Conservation (phyloP, 2,329 filamentous ascomycete genomes). For the Phialophora verrucosa region DNA sequence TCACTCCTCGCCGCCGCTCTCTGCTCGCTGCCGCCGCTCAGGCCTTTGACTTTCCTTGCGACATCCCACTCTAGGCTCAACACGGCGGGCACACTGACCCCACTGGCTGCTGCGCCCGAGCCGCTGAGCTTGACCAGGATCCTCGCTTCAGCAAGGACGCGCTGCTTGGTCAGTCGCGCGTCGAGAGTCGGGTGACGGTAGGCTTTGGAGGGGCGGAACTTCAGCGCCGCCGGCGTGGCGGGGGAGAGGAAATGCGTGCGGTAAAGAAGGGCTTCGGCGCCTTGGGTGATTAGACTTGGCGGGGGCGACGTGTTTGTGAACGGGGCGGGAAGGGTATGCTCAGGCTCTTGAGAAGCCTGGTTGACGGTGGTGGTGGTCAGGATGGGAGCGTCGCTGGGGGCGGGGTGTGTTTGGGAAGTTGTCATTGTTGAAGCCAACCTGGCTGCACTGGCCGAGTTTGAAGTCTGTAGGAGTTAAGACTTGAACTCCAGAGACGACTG, state of each 20-base stretch:
- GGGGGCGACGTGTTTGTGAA: conserved; percentile 67
- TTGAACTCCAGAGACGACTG: no score
- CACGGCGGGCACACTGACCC: conserved; percentile 81
- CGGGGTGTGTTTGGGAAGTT: neutral
- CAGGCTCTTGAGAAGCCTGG: conserved; percentile 2
- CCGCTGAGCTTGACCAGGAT: conserved; percentile 76
- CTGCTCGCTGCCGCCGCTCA: conserved; percentile 55
- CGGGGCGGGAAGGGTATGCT: conserved; percentile 57
- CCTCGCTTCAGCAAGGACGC: conserved; percentile 86
- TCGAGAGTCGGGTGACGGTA: conserved; percentile 93
- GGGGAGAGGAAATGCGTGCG: conserved; percentile 78
- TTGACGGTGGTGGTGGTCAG: neutral
- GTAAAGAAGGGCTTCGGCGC: conserved; percentile 94
- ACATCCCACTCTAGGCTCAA: conserved; percentile 67
- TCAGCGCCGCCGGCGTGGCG: conserved; percentile 74
- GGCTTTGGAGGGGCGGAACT: conserved; percentile 87
- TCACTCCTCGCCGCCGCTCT: conserved; percentile 55
- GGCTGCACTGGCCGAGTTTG: neutral
- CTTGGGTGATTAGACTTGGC: conserved; percentile 81
- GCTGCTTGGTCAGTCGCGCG: conserved; percentile 80
- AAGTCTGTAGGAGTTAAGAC: no score
- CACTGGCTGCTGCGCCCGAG: conserved; percentile 12
- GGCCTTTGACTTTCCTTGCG: conserved; percentile 47
- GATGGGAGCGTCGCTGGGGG: neutral
- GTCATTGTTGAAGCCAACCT: neutral